Conservation (phyloP, 345 rosid species). For the Pseudoturritis turrita region DNA sequence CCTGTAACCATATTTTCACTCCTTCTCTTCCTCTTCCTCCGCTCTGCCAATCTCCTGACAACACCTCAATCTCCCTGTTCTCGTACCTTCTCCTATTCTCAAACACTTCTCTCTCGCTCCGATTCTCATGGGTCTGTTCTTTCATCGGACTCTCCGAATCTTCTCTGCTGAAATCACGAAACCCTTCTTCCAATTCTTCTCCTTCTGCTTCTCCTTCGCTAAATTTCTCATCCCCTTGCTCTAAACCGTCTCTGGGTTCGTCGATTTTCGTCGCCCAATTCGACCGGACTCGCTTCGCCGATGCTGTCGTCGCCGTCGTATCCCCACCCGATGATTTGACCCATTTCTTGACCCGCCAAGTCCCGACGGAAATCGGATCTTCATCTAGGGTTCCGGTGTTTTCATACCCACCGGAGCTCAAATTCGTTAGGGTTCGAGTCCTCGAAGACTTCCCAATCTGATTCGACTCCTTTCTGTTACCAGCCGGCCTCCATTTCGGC, state of each 20-base stretch:
- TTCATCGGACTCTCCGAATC: conserved; percentile 64
- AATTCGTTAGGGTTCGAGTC: conserved; percentile 54
- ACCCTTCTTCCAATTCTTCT: conserved; percentile 49
- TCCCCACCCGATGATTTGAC: conserved; percentile 18
- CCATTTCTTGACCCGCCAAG: conserved; percentile 55
- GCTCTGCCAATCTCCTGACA: conserved; percentile 47
- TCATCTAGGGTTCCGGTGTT: conserved; percentile 54
- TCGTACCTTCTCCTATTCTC: conserved; percentile 28
- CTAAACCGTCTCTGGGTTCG: conserved; percentile 16
- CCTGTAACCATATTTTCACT: conserved; percentile 21
- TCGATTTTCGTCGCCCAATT: conserved; percentile 60
- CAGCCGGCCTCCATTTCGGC: conserved; percentile 31
- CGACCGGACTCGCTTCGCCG: conserved; percentile 54
- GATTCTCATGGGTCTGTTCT: conserved; percentile 41
- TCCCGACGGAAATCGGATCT: conserved; percentile 57
- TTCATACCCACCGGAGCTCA: conserved; percentile 38
- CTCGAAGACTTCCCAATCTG: conserved; percentile 44
- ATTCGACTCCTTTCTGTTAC: conserved; percentile 28
- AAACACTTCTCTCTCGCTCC: conserved; percentile 15
- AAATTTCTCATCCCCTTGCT: conserved; percentile 44
- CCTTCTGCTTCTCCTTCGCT: conserved; percentile 51
- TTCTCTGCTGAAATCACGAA: conserved; percentile 52
- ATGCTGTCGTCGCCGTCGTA: neutral
- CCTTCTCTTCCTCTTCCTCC: conserved; percentile 35
- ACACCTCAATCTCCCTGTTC: conserved; percentile 1